These are phyloP conservation scores for Serendipita sp. DNA, from an alignment of 768 basidiomycete species.

Conservation along the genomic window DNA sequence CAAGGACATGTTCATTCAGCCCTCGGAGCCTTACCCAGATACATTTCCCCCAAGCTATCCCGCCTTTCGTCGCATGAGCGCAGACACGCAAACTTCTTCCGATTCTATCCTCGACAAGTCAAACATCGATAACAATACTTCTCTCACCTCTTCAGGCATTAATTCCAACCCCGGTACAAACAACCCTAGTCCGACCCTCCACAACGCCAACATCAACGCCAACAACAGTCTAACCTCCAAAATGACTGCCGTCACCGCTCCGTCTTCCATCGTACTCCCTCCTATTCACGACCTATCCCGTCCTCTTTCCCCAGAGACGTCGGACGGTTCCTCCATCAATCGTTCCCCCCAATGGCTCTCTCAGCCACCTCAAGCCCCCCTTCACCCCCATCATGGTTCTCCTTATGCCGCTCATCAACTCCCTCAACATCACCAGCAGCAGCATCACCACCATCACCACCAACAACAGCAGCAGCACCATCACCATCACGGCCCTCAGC, in stretches of 20 bases:
- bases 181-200: background rate
- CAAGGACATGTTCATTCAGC: background rate
- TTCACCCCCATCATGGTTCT: constrained; percentile 29
- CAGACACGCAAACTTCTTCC: background rate
- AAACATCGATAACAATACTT: no score
- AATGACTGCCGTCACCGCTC: background rate
- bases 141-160: no score
- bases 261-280: constrained; percentile 13
- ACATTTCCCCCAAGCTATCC: constrained; percentile 4
- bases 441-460: constrained; percentile 31
- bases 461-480: constrained; percentile 16
- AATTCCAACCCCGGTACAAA: no score
- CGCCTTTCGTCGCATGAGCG: constrained; percentile 2
- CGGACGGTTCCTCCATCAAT: constrained; percentile 22
- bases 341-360: constrained; percentile 34
- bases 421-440: constrained; percentile 23
- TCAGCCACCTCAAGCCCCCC: constrained; percentile 26
- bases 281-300: constrained; percentile 43
- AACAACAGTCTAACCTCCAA: background rate
- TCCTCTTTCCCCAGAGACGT: constrained; percentile 24
- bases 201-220: background rate
- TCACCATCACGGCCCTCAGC: constrained; percentile 38
- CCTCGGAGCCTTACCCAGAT: background rate
- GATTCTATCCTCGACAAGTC: background rate
- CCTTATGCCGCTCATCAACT: constrained; percentile 15